Percentiles rank a stretch among this genome's conserved stretches.
Conservation (phyloP, 805 yeast genomes). For the Zygosaccharomyces gambellarensis region DNA sequence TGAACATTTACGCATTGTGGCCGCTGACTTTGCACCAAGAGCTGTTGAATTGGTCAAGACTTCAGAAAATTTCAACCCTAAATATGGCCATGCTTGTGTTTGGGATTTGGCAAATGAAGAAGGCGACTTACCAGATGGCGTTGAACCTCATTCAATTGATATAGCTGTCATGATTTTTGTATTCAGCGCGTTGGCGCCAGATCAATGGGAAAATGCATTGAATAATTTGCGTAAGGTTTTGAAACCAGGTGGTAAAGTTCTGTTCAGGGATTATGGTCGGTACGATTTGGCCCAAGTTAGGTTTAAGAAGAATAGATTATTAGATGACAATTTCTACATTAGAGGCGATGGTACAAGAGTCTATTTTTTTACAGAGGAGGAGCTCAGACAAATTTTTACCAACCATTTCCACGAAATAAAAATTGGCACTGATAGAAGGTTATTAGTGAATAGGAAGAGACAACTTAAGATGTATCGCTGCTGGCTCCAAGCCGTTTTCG, state of each 20-base stretch:
- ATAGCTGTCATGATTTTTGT: constrained; percentile 94
- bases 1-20: constrained; percentile 65
- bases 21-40: constrained; percentile 83
- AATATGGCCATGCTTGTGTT: constrained; percentile 73
- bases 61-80: constrained; percentile 54
- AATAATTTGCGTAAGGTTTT: constrained; percentile 61
- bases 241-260: constrained; percentile 88
- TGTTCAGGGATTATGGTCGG: constrained; percentile 92
- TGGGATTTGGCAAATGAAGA: constrained; percentile 90
- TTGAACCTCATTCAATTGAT: constrained; percentile 78
- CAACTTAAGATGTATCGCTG: constrained; percentile 92
- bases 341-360: constrained; percentile 98
- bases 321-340: constrained; percentile 91
- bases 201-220: constrained; percentile 84
- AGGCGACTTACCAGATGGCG: constrained; percentile 73
- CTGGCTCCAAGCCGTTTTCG: constrained; percentile 93
- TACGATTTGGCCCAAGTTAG: constrained; percentile 94
- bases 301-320: constrained; percentile 77
- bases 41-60: constrained; percentile 82
- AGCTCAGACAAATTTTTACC: constrained; percentile 68
- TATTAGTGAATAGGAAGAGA: constrained; percentile 87
- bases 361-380: constrained; percentile 94
- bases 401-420: constrained; percentile 58
- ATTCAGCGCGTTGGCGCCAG: constrained; percentile 85
- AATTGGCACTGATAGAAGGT: constrained; percentile 85